Evolutionary conservation across 768 basidiomycete genomes (phyloP).

Genomic region (Lyophyllum shimeji): DNA sequence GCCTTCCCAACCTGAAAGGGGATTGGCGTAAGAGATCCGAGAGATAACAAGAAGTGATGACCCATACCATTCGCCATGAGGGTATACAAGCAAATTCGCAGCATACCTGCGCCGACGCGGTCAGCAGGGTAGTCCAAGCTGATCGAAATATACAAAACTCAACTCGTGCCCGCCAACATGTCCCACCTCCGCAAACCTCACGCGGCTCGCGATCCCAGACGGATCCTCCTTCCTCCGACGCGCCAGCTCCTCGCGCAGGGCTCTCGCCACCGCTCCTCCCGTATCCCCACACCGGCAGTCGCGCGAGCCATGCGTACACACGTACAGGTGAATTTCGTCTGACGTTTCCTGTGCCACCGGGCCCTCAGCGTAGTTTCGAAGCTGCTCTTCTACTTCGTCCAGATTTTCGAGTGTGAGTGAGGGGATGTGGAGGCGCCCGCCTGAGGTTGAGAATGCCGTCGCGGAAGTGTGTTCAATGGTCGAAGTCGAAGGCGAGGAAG

Average conservation of each 20-base stretch:
- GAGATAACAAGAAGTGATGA: background rate
- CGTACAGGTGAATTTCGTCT: slow-evolving; percentile 49
- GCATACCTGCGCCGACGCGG: slow-evolving; percentile 47
- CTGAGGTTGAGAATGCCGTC: slow-evolving; percentile 50
- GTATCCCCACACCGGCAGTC: slow-evolving; percentile 79
- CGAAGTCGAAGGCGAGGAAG: too few species aligned
- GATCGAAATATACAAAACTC: slow-evolving; percentile 6
- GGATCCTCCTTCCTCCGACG: slow-evolving; percentile 31
- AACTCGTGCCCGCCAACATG: slow-evolving; percentile 86
- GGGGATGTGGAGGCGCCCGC: slow-evolving; percentile 51
- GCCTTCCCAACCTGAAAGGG: slow-evolving; percentile 55
- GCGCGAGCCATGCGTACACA: slow-evolving; percentile 77
- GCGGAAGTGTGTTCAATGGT: slow-evolving; percentile 28
- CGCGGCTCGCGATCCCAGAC: slow-evolving; percentile 19
- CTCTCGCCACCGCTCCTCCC: slow-evolving; percentile 55
- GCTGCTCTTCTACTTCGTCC: slow-evolving; percentile 40
- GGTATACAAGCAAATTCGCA: slow-evolving; percentile 67
- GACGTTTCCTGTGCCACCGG: slow-evolving; percentile 9
- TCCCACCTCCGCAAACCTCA: slow-evolving; percentile 63
- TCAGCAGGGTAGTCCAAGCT: background rate
- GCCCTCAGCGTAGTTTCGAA: slow-evolving; percentile 30
- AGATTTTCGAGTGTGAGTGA: slow-evolving; percentile 48
- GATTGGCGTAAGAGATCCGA: background rate
- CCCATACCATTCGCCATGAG: slow-evolving; percentile 70
- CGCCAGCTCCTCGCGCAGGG: slow-evolving; percentile 53